Evolutionary conservation across 345 rosid species (phyloP).

Genomic region (Sapria himalayana): DNA sequence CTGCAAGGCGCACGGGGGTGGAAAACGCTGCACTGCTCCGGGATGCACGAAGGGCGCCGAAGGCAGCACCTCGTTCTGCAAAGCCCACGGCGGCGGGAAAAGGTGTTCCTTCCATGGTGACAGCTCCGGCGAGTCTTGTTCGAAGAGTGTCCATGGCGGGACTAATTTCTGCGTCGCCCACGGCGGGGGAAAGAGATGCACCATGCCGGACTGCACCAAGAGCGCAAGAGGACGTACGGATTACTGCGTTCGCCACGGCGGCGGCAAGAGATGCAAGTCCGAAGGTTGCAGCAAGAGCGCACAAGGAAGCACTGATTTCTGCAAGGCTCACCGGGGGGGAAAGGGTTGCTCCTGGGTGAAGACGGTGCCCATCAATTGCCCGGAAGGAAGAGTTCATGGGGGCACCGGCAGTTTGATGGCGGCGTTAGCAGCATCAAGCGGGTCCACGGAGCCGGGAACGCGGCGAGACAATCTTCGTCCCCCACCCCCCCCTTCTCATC

Average conservation of each 20-base stretch:
- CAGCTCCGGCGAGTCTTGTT: constrained; percentile 44
- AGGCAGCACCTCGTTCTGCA: constrained; percentile 91
- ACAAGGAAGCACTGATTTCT: constrained; percentile 88
- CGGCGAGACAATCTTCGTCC: no score
- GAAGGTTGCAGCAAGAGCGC: constrained; percentile 94
- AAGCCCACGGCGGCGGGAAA: constrained; percentile 98
- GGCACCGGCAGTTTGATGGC: constrained; percentile 79
- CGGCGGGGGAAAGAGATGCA: constrained; percentile 96
- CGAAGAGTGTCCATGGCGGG: constrained; percentile 98
- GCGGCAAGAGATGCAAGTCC: constrained; percentile 80
- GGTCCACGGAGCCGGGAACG: no score
- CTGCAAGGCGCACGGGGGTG: constrained; percentile 98
- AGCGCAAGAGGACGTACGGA: constrained; percentile 96
- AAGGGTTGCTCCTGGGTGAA: constrained; percentile 93
- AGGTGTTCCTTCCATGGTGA: constrained; percentile 73
- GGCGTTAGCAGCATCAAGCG: no score
- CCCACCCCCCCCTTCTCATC: no score
- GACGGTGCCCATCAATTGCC: no score
- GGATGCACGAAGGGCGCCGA: constrained; percentile 95
- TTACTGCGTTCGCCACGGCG: constrained; percentile 92
- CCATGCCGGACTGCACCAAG: constrained; percentile 65
- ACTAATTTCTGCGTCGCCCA: constrained; percentile 95
- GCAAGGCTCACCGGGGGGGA: constrained; percentile 98
- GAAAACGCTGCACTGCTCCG: constrained; percentile 56
- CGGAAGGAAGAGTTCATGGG: constrained; percentile 96